Evolutionary conservation across 257 asterid genomes (phyloP), one percentile per base, ranked within the genome.

Genomic region (Echites panduratus): DNA sequence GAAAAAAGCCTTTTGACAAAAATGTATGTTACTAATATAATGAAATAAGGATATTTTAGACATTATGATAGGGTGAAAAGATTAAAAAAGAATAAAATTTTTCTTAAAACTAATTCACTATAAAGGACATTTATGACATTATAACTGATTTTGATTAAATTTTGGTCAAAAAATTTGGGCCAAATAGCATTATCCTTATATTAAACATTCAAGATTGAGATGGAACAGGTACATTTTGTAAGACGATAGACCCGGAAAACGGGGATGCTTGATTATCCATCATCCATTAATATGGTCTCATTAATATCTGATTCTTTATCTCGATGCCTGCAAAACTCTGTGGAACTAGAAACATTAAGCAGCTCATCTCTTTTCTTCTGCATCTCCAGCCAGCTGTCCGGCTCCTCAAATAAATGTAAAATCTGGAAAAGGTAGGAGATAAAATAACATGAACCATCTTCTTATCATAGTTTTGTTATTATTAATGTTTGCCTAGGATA

Each of bases 321-420:
- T n/a, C n/a, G 77, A 38, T 49, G 40, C 73, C 77, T 70, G 70
- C 70, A 62, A 27, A 77, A 44, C 26, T 66, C 78, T 43, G 40
- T 74, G 41, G 79, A 70, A 72, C 79, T 76, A 59, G 76, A 73
- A 54, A 68, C 57, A 26, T 76, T 66, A 19, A 73, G 75, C 29
- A 83, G 83, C 72, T 84, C 87, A 52, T 81, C 88, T 74, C 78
- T 84, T 73, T 75, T 84, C 26, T 68, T 81, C 73, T 85, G 88
- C 83, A 81, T 84, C 74, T 80, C 85, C 14, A 83, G 75, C 87
- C 83, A 82, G 58, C 70, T 61, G 4, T 75, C 84, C 56, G 95
- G 90, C 78, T 88, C 87, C 80, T 82, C 86, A 14, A 85, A 82
- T 66, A 83, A 77, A 45, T 65, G 78, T 79, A 91, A 76, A 67